These are phyloP conservation scores for Aphanomyces stellatus DNA, from an alignment of 352 stramenopile species.

Conservation along the genomic window DNA sequence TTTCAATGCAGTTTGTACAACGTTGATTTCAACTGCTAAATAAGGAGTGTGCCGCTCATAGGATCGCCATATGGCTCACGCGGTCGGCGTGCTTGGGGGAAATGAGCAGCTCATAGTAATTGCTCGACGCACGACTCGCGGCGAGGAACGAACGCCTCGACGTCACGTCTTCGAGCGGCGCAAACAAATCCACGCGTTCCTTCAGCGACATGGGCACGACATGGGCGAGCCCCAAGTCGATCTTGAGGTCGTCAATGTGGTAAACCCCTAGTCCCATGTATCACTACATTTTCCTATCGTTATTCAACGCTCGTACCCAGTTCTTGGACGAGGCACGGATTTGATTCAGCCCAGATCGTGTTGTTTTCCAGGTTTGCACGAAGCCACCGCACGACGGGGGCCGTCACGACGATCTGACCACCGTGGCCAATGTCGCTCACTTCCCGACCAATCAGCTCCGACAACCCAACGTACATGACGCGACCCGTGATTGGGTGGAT, in stretches of 20 bases:
- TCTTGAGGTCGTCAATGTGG: conserved; percentile 6
- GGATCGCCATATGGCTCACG: too few relatives aligned
- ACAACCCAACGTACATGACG: conserved; percentile 41
- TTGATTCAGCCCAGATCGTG: conserved; percentile 13
- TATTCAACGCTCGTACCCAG: neutral
- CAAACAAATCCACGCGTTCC: neutral
- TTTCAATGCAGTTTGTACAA: too few relatives aligned
- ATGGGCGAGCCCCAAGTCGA: conserved; percentile 3
- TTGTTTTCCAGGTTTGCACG: conserved; percentile 19
- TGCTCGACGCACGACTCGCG: too few relatives aligned
- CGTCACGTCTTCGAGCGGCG: neutral
- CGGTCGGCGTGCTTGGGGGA: neutral
- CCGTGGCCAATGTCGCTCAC: conserved; percentile 36
- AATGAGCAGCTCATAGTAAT: neutral
- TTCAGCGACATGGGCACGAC: neutral
- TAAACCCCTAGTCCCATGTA: neutral
- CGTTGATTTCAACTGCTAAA: too few relatives aligned
- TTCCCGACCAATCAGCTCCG: conserved; percentile 45
- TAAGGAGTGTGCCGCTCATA: too few relatives aligned
- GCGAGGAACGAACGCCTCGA: too few relatives aligned
- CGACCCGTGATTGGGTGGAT: conserved; percentile 41
- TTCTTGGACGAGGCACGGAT: neutral
- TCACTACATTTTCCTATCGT: neutral
- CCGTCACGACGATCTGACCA: conserved; percentile 43
- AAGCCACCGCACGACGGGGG: conserved; percentile 34